Percentiles rank a stretch among this genome's conserved stretches.
Evolutionary conservation across 1,284 basidiomycete species (phyloP).

Genomic region (Ceratobasidium sp.): DNA sequence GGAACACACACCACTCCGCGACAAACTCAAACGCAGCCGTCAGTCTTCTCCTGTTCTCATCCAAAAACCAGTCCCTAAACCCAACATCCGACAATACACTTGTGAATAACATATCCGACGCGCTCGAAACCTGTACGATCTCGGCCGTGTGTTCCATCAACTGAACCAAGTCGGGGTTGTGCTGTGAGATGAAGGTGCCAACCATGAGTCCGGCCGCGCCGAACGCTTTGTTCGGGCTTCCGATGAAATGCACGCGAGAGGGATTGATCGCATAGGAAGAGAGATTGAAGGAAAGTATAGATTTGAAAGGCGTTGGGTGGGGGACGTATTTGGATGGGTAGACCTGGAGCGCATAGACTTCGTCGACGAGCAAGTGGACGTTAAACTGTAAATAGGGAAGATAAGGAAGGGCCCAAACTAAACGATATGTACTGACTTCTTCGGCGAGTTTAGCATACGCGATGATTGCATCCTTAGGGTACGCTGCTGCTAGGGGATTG

Average conservation of each 20-base stretch:
- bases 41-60: slow-evolving; percentile 19
- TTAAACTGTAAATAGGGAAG: slow-evolving; percentile 29
- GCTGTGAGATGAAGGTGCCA: slow-evolving; percentile 47
- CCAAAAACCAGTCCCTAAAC: slow-evolving; percentile 39
- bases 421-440: slow-evolving; percentile 4
- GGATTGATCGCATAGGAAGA: neutral
- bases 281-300: slow-evolving; percentile 34
- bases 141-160: slow-evolving; percentile 28
- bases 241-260: slow-evolving; percentile 43
- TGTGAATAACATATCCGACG: slow-evolving; percentile 30
- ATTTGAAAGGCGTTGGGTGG: slow-evolving; percentile 42
- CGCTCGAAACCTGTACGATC: slow-evolving; percentile 12
- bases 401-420: neutral
- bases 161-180: slow-evolving; percentile 43
- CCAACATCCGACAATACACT: slow-evolving; percentile 3
- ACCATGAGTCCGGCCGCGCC: slow-evolving; percentile 43
- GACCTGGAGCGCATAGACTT: slow-evolving; percentile 44
- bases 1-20: slow-evolving; percentile 40
- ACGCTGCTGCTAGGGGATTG: slow-evolving; percentile 40
- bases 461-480: slow-evolving; percentile 26
- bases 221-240: slow-evolving; percentile 46
- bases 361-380: slow-evolving; percentile 42
- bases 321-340: slow-evolving; percentile 39
- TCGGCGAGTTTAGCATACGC: slow-evolving; percentile 36
- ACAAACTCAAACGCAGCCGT: slow-evolving; percentile 34